A percentile compares a stretch with the other conserved stretches of the same genome.
Evolutionary conservation across 148 eudicot species (phyloP).

Genomic region (Salicornia ramosissima): DNA sequence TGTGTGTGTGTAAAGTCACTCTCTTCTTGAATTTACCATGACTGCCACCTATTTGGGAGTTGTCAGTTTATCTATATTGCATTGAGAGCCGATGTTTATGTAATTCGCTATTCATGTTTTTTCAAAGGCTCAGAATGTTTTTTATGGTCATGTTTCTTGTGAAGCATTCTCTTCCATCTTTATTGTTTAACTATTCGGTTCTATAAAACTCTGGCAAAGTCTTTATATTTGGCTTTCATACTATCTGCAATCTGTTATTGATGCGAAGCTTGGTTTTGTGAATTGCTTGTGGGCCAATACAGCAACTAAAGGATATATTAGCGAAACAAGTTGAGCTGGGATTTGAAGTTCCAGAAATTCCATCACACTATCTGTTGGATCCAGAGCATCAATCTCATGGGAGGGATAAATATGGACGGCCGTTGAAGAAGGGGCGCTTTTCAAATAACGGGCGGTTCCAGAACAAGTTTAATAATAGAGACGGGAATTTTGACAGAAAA

Average conservation of each 20-base stretch:
- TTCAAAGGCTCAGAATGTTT: no score
- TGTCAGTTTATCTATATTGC: no score
- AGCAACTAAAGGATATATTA: conserved; percentile 89
- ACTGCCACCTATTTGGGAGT: no score
- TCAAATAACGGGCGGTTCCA: conserved; percentile 58
- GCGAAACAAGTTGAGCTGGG: conserved; percentile 91
- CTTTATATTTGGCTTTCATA: neutral
- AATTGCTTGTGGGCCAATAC: conserved; percentile 18
- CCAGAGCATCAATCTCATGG: conserved; percentile 36
- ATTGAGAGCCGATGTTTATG: no score
- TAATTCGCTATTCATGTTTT: neutral
- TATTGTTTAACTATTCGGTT: neutral
- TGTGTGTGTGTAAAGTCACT: no score
- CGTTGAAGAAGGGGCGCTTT: conserved; percentile 37
- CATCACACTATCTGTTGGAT: conserved; percentile 65
- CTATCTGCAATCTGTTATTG: neutral
- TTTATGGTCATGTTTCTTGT: no score
- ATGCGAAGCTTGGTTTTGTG: neutral
- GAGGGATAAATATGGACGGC: conserved; percentile 29
- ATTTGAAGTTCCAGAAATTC: conserved; percentile 91
- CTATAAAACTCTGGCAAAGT: neutral
- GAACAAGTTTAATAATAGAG: conserved; percentile 47
- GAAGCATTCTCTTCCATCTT: no score
- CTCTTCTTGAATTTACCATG: no score
- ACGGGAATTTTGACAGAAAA: conserved; percentile 39